Conservation (phyloP, 768 basidiomycete species). For the Pleurotus tuber-regium region DNA sequence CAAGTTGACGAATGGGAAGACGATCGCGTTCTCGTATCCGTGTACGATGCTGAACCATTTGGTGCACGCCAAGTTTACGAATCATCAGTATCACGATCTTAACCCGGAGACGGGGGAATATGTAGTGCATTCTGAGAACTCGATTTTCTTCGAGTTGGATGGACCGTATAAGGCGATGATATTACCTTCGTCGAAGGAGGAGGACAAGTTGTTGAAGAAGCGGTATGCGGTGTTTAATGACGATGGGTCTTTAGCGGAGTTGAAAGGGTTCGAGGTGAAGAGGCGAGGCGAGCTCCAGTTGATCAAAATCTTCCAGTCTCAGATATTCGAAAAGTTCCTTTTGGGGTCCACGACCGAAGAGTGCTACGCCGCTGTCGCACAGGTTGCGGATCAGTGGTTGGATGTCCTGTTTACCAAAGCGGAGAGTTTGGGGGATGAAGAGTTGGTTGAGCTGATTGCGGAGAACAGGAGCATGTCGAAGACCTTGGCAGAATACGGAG, state of each 20-base stretch:
- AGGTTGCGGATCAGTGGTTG: constrained; percentile 95
- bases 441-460: constrained; percentile 95
- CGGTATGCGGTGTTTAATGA: constrained; percentile 99
- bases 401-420: constrained; percentile 91
- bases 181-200: constrained; percentile 97
- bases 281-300: constrained; percentile 95
- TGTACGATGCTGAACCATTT: constrained; percentile 99
- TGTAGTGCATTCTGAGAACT: constrained; percentile 88
- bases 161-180: constrained; percentile 99
- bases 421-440: constrained; percentile 82
- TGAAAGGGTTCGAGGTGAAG: constrained; percentile 99
- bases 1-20: constrained; percentile 83
- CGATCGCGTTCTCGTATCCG: constrained; percentile 89
- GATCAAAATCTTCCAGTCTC: constrained; percentile 99
- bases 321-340: constrained; percentile 97
- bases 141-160: constrained; percentile 98
- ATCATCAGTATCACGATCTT: constrained; percentile 95
- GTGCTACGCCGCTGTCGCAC: constrained; percentile 92
- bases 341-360: constrained; percentile 92
- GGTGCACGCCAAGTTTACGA: constrained; percentile 93
- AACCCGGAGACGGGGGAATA: constrained; percentile 85
- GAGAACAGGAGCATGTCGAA: constrained; percentile 98
- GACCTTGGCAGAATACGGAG: constrained; percentile 93
- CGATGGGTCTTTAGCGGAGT: constrained; percentile 94
- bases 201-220: constrained; percentile 97